Evolutionary conservation across 257 asterid genomes (phyloP), one percentile per base, ranked within the genome.

Genomic region (Jacaranda copaia): DNA sequence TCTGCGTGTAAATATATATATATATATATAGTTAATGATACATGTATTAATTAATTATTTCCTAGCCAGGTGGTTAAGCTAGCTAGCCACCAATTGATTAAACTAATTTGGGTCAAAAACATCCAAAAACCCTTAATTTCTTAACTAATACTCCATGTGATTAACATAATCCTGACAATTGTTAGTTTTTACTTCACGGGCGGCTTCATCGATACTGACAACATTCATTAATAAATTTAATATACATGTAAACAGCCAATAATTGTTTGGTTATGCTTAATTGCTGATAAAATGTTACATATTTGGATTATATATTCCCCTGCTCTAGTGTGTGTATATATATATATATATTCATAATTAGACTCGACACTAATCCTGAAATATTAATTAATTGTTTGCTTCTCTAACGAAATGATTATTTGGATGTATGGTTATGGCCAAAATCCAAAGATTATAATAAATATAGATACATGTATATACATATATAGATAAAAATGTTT

Each of bases 121-220:
- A 35, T 16, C 68, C 76, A 55, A 77, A 49, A 36, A 36, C 6
- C 45, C 4, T 40, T 40, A 40, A 40, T 40, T 57, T 49, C 20
- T 38, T 58, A 49, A 78, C 20, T 66, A 51, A 61, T 13, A 49
- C 25, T 71, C 68, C 81, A 78, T 78, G 80, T 66, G 70, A 79
- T 75, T 76, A 74, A 56, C 70, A 72, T 40, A 40, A 40, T 40
- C 45, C 7, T 40, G 7, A 40, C 45, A 70, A 58, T n/a, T n/a
- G 19, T 46, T 75, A 10, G 14, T 45, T 18, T 58, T 76, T 13
- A 66, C 68, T 68, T 25, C 73, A 76, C 68, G 46, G 84, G 75
- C 46, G 75, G 72, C 57, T 68, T 8, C 69, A 76, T 80, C 80
- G 82, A 85, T 68, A 81, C 71, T 19, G 87, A 77, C 92, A 84